These are phyloP conservation scores for Fusarium irregulare DNA, from an alignment of 2,329 filamentous ascomycete genomes.

Conservation along the genomic window DNA sequence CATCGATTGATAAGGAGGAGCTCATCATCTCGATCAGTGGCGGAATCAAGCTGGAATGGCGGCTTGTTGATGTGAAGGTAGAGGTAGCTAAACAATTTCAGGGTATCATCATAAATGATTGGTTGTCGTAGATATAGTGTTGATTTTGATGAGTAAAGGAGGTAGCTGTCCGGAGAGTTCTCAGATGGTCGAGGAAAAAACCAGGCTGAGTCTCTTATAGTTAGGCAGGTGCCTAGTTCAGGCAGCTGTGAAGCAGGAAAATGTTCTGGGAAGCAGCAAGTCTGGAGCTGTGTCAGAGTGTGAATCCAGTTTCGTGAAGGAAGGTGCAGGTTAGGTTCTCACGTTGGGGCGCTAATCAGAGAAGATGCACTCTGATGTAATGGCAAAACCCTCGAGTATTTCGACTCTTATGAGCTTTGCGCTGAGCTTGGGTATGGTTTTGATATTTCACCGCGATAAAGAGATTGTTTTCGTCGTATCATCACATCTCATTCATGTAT, in stretches of 20 bases:
- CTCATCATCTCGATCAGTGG: slow-evolving; percentile 22
- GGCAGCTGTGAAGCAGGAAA: not conserved
- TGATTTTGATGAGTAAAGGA: not conserved
- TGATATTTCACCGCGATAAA: not conserved
- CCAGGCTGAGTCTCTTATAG: not conserved
- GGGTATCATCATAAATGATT: slow-evolving; percentile 28
- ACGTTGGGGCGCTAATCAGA: slow-evolving; percentile 9
- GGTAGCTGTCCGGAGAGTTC: not conserved
- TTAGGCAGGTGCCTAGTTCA: not conserved
- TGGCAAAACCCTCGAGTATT: too few species aligned
- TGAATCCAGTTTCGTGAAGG: slow-evolving; percentile 14
- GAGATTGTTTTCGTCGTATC: slow-evolving; percentile 5
- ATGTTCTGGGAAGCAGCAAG: slow-evolving; percentile 5
- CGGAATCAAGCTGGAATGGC: not conserved
- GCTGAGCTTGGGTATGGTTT: not conserved
- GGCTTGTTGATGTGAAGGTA: slow-evolving; percentile 1
- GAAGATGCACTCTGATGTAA: slow-evolving; percentile 14
- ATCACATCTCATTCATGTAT: slow-evolving; percentile 12
- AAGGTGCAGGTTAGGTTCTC: slow-evolving; percentile 21
- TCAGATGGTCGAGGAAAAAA: not conserved
- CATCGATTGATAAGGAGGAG: slow-evolving; percentile 45
- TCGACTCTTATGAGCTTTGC: too few species aligned
- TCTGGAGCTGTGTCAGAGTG: slow-evolving; percentile 11
- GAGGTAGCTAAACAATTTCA: not conserved
- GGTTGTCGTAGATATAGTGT: not conserved